Evolutionary conservation across 202 grass and related monocot species (phyloP), one percentile per base, ranked within the genome.

Genomic region (Bolboschoenoplectus hybrid): DNA sequence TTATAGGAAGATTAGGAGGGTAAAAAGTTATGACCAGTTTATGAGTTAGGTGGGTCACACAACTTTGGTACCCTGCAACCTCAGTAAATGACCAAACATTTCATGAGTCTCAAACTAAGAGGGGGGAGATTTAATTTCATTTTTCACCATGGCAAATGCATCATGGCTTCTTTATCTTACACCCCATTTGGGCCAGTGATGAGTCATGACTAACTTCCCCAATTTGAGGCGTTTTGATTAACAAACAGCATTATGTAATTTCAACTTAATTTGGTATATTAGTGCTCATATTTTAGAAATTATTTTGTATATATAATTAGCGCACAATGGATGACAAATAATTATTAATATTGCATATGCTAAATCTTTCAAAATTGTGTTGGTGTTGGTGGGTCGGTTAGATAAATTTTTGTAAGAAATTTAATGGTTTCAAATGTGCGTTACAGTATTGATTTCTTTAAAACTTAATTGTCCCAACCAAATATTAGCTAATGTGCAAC

Each of bases 1-100:
- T 46, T 34, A 26, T 2, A 34, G 9, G 10, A 67, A 32, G 19
- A 40, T 32, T 51, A 74, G n/a, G 46, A 52, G 46, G 71, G 45
- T 67, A 38, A 32, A 16, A 74, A 74, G 45, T 50, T 20, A 74
- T 74, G 19, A 51, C 19, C 26, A 10, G 71, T 74, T 74, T 14
- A 74, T 12, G 20, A 52, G 9, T 74, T 74, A 74, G 71, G 71
- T 74, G n/a, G 46, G 71, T 74, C 55, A 58, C 64, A 67, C 46
- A 52, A 44, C 0, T 70, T 51, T 32, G 38, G 6, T 74, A 34
- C 70, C 10, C 45, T 74, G 70, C n/a, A 50, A 74, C n/a, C 3
- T 7, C 46, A 32, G 10, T 67, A 67, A 67, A 67, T 67, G 35
- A 39, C 26, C 16, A 71, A 72, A 44, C 68, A 47, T 47, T 72